Evolutionary conservation across 768 basidiomycete species (phyloP).

Genomic region (Lepiota venenata): DNA sequence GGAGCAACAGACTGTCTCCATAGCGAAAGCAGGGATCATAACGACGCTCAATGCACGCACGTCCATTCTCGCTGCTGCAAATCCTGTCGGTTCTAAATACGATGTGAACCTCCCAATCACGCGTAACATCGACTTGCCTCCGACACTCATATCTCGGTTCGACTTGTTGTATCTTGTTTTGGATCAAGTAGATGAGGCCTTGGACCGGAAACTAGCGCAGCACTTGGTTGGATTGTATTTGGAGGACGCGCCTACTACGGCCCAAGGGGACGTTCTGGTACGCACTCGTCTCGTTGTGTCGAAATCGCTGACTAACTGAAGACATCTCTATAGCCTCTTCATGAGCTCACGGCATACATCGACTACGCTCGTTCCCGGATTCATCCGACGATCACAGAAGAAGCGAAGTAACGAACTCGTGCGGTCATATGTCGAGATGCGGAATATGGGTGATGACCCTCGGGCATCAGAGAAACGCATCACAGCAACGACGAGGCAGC

Average conservation of each 20-base stretch:
- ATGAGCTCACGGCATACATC: slow-evolving; percentile 92
- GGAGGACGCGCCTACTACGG: slow-evolving; percentile 77
- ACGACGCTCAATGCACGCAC: slow-evolving; percentile 98
- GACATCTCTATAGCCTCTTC: slow-evolving; percentile 59
- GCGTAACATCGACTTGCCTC: slow-evolving; percentile 94
- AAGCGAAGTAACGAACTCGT: slow-evolving; percentile 85
- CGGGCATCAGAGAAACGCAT: slow-evolving; percentile 89
- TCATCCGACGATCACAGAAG: slow-evolving; percentile 83
- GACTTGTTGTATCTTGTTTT: slow-evolving; percentile 95
- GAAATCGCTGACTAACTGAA: neutral
- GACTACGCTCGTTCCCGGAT: slow-evolving; percentile 87
- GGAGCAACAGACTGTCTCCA: slow-evolving; percentile 99
- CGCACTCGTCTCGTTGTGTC: slow-evolving; percentile 21
- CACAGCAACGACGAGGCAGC: slow-evolving; percentile 95
- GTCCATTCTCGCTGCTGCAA: slow-evolving; percentile 95
- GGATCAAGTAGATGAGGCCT: slow-evolving; percentile 87
- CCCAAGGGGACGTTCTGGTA: slow-evolving; percentile 73
- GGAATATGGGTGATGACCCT: slow-evolving; percentile 83
- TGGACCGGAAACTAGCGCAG: slow-evolving; percentile 85
- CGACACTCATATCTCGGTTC: slow-evolving; percentile 96
- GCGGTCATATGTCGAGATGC: slow-evolving; percentile 87
- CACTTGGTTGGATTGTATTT: slow-evolving; percentile 93
- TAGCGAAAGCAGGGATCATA: slow-evolving; percentile 98
- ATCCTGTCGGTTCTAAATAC: slow-evolving; percentile 95
- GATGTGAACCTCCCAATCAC: slow-evolving; percentile 91